Evolutionary conservation across 768 basidiomycete species (phyloP), one percentile per base, ranked within the genome.

Genomic region (Cytidiella melzeri): DNA sequence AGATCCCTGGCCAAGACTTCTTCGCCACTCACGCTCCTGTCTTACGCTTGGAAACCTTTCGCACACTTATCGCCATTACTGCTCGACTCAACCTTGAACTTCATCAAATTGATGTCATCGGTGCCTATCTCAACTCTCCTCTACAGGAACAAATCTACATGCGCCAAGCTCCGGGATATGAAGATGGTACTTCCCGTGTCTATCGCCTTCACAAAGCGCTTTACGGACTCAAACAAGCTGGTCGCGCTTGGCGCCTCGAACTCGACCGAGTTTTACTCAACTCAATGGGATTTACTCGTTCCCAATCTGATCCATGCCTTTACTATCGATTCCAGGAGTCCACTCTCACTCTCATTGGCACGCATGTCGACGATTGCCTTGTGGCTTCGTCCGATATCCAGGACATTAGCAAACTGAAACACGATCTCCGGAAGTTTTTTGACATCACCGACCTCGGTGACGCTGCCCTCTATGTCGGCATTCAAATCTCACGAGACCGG

Each of bases 141-240:
- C 55, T 67, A 13, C 49, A 65, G n/a, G 57, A 59, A 36, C 54
- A 60, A 34, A 47, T 66, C 41, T 65, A 63, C 56, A 64, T 65
- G 56, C 19, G 45, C n/a, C 59, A 57, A 39, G 57, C 64, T 11
- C 57, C 58, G 28, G 63, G 60, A 11, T 56, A 53, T 47, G 56
- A 55, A 36, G 53, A 55, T 50, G 27, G 30, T 43, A 40, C 50
- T 36, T 34, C 30, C 24, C 38, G 27, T 24, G 50, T 43, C 19
- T 43, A 20, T 13, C 27, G 15, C 3, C 38, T 49, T 3, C 45
- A 5, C 42, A 71, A 73, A 53, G 57, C 64, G 3, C 52, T 75
- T 25, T 75, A 76, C 58, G 69, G 74, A 7, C 64, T 76, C 7
- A 69, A 71, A 52, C 73, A 74, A 49, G 64, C 66, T 10, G 64